These are phyloP conservation scores for Penicillium manginii DNA, from an alignment of 495 filamentous ascomycete genomes.

Conservation along the genomic window DNA sequence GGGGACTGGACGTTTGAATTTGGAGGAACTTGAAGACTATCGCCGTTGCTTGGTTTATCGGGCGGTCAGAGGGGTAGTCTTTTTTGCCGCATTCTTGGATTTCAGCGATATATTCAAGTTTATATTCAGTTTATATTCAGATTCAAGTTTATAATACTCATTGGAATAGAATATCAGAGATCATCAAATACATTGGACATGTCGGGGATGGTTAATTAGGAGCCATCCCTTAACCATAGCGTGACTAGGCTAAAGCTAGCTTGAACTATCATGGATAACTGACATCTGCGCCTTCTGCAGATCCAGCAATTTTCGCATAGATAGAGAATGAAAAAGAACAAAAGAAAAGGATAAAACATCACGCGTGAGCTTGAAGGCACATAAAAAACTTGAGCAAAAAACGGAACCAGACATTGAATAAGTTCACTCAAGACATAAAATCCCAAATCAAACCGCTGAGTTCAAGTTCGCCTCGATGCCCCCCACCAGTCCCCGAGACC, in stretches of 20 bases:
- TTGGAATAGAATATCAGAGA: too few species aligned
- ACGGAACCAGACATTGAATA: constrained; percentile 11
- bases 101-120: too few species aligned
- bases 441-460: constrained; percentile 46
- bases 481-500: constrained; percentile 37
- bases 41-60: constrained; percentile 24
- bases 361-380: constrained; percentile 24
- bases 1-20: neutral
- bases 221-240: constrained; percentile 15
- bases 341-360: constrained; percentile 25
- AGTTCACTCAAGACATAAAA: constrained; percentile 34
- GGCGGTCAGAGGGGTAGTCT: constrained; percentile 31
- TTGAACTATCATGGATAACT: constrained; percentile 10
- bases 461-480: constrained; percentile 45
- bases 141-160: too few species aligned
- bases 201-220: constrained; percentile 12
- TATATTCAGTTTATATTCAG: too few species aligned
- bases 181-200: constrained; percentile 7
- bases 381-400: too few species aligned
- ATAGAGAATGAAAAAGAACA: constrained; percentile 20
- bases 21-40: constrained; percentile 7
- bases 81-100: constrained; percentile 3
- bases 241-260: neutral
- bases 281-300: constrained; percentile 17
- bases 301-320: constrained; percentile 18